A percentile compares a stretch with the other conserved stretches of the same genome.
Conservation (phyloP, 202 grass and related monocot genomes). For the Carex sylvatica region DNA sequence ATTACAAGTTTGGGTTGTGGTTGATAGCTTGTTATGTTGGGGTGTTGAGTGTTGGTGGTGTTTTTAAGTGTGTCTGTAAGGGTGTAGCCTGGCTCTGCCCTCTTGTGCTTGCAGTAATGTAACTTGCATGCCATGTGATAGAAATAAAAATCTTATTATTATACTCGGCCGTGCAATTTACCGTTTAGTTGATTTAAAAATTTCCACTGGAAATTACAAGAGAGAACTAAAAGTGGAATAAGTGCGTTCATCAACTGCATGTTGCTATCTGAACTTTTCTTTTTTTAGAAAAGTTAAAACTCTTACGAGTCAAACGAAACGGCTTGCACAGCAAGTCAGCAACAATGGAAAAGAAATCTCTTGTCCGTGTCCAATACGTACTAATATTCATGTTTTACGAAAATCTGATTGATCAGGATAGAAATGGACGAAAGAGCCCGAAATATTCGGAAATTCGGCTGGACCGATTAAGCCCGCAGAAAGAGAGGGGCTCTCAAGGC, state of each 20-base stretch:
- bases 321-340: neutral
- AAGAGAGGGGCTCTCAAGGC: neutral
- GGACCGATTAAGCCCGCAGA: neutral
- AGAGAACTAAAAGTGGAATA: too few species aligned
- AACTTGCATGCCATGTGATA: slow-evolving; percentile 29
- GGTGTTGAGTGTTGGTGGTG: slow-evolving; percentile 15
- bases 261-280: too few species aligned
- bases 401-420: neutral
- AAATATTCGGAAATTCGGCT: neutral
- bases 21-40: slow-evolving; percentile 19
- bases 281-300: too few species aligned
- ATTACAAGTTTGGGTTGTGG: slow-evolving; percentile 20
- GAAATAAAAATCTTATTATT: slow-evolving; percentile 31
- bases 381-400: neutral
- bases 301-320: neutral
- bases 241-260: too few species aligned
- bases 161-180: neutral
- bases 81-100: neutral
- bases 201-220: too few species aligned
- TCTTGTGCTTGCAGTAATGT: slow-evolving; percentile 29
- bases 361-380: neutral
- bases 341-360: neutral
- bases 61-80: neutral
- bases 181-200: neutral
- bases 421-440: neutral